Conservation (phyloP, 208 protist species). For the Trypanosoma cruzi region DNA sequence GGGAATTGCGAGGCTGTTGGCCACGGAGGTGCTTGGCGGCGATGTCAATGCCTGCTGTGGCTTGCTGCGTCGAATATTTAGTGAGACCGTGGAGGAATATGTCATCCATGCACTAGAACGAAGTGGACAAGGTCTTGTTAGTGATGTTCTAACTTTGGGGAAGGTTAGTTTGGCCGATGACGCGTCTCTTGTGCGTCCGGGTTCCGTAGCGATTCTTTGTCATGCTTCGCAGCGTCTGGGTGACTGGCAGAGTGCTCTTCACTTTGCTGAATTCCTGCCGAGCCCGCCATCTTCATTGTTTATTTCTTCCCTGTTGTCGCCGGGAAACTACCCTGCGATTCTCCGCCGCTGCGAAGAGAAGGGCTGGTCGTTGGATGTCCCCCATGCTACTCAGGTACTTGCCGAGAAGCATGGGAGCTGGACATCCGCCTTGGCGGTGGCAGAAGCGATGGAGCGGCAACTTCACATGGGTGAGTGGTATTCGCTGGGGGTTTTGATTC, state of each 20-base stretch:
- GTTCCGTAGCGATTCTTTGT: constrained; percentile 74
- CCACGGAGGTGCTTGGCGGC: constrained; percentile 47
- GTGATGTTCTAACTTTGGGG: constrained; percentile 54
- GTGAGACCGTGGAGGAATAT: constrained; percentile 41
- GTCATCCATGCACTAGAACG: not conserved
- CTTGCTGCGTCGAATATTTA: constrained; percentile 68
- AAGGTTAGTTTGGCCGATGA: constrained; percentile 44
- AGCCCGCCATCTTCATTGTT: constrained; percentile 71
- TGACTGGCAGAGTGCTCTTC: constrained; percentile 69
- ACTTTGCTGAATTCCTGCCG: constrained; percentile 47
- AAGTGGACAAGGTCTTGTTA: constrained; percentile 25
- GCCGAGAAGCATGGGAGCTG: constrained; percentile 70
- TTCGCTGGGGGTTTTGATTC: constrained; percentile 75
- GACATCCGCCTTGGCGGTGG: constrained; percentile 58
- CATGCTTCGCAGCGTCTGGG: constrained; percentile 75
- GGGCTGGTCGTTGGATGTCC: constrained; percentile 64
- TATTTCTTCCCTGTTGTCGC: constrained; percentile 67
- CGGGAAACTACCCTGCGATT: constrained; percentile 49
- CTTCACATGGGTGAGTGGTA: constrained; percentile 70
- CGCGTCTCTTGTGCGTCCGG: constrained; percentile 49
- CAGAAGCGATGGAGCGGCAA: constrained; percentile 59
- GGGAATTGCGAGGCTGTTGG: constrained; percentile 50
- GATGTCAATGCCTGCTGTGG: constrained; percentile 88
- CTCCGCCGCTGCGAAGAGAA: constrained; percentile 35
- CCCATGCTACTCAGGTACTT: constrained; percentile 65